Evolutionary conservation across 495 filamentous ascomycete genomes (phyloP).

Genomic region (Tuber melanosporum): DNA sequence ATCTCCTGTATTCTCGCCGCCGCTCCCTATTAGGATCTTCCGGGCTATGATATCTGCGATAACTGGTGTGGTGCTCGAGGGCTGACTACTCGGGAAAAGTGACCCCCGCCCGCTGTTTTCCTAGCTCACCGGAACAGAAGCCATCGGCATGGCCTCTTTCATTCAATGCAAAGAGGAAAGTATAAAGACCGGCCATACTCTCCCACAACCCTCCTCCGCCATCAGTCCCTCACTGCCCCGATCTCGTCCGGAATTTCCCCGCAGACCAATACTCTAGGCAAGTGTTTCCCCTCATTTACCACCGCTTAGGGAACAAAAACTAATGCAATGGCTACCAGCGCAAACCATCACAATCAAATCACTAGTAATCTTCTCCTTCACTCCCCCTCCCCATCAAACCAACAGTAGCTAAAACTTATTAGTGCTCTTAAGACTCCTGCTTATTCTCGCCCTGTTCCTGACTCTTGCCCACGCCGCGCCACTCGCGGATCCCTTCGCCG

Average conservation of each 20-base stretch:
- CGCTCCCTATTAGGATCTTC: no score
- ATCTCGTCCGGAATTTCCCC: neutral
- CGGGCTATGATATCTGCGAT: no score
- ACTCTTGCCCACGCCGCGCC: neutral
- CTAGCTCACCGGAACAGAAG: neutral
- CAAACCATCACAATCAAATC: neutral
- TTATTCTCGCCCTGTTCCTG: neutral
- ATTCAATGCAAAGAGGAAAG: neutral
- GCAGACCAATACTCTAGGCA: neutral
- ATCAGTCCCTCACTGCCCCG: neutral
- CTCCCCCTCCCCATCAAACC: neutral
- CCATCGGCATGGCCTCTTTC: neutral
- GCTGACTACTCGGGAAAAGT: neutral
- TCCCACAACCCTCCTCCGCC: neutral
- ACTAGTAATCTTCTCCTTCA: neutral
- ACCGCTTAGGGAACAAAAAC: neutral
- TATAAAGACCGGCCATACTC: neutral
- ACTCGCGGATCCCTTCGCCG: neutral
- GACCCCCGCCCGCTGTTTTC: neutral
- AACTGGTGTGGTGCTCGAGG: no score
- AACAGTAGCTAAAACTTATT: neutral
- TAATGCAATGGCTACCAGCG: neutral
- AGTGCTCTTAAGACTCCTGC: neutral
- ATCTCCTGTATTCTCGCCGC: no score
- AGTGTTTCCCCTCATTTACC: neutral